Base-by-base conservation (phyloP, 2,329 filamentous ascomycete genomes). In the Cyanodermella asteris region DNA sequence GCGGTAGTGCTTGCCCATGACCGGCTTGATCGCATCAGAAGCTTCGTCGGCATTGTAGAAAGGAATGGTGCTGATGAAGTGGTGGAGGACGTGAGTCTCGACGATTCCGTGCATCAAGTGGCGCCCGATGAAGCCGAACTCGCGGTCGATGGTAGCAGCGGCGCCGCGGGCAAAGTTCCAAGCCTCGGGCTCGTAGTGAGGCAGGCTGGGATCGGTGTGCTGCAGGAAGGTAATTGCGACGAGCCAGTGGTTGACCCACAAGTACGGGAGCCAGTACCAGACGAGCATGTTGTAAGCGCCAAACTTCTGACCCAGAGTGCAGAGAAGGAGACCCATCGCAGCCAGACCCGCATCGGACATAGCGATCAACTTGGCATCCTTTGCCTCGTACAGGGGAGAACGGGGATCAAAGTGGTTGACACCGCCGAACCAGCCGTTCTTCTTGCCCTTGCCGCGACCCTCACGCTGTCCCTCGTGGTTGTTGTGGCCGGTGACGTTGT, bases 21-120 rank as follows among this genome's bases (percentile, higher is more conserved):
- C 61, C 31, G 67, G 67, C 63, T 82, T 81, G 64, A 94, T 91
- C 42, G 82, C 82, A 40, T 93, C 82, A 40, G 71, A 74, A 29
- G 84, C 82, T 57, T 93, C 82, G 39, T 91, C 81, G 44, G 82
- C 84, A 50, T 93, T 64, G 59, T 94, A 94, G 58, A 93, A 93
- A 34, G 84, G 84, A 38, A 94, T 94, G 43, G 70, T 78, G 54
- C 75, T 84, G 12, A 26, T 21, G 17, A 28, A 10, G 11, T 28
- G 23, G 9, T 28, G 27, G 7, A 25, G 15, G 17, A 28, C 23
- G 18, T 26, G 25, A 12, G 7, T 13, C 9, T 20, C 17, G 13
- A 9, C 11, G 22, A 26, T 26, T 4, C 14, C 14, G 18, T 28
- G 27, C 15, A 28, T 14, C 6, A 28, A 6, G 17, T 28, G 27